These are phyloP conservation scores for Penicillium steckii DNA, from an alignment of 495 filamentous ascomycete species.

Conservation along the genomic window DNA sequence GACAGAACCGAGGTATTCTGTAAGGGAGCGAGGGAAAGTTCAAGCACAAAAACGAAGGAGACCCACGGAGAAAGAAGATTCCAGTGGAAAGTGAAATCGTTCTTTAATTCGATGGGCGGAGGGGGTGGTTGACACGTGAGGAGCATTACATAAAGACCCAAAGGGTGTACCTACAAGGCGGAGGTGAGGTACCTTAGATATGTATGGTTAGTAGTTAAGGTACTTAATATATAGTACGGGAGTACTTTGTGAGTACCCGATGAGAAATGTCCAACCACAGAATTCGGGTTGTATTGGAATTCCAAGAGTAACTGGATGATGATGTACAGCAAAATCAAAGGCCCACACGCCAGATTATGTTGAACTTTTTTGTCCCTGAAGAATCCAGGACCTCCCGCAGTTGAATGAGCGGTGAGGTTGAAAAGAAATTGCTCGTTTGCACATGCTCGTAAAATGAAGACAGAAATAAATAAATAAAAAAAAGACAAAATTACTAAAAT, in stretches of 20 bases:
- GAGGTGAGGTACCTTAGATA: not conserved
- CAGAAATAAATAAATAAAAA: slow-evolving; percentile 11
- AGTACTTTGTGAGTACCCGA: not conserved
- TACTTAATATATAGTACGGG: not conserved
- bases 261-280: not conserved
- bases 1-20: slow-evolving; percentile 1
- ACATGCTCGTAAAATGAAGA: slow-evolving; percentile 24
- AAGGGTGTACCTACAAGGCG: not conserved
- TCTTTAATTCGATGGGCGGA: not conserved
- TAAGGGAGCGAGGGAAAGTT: not conserved
- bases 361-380: slow-evolving; percentile 39
- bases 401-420: slow-evolving; percentile 41
- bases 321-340: slow-evolving; percentile 20
- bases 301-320: slow-evolving; percentile 8
- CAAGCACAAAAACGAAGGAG: not conserved
- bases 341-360: slow-evolving; percentile 24
- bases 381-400: slow-evolving; percentile 31
- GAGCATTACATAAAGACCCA: slow-evolving; percentile 4
- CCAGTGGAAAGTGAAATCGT: not conserved
- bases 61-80: not conserved
- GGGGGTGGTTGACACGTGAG: slow-evolving; percentile 9
- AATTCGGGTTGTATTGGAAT: slow-evolving; percentile 14
- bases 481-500: slow-evolving; percentile 29
- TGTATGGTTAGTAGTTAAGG: not conserved
- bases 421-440: slow-evolving; percentile 31